These are phyloP conservation scores for Niebla homalea DNA, from an alignment of 495 filamentous ascomycete species.

Conservation along the genomic window DNA sequence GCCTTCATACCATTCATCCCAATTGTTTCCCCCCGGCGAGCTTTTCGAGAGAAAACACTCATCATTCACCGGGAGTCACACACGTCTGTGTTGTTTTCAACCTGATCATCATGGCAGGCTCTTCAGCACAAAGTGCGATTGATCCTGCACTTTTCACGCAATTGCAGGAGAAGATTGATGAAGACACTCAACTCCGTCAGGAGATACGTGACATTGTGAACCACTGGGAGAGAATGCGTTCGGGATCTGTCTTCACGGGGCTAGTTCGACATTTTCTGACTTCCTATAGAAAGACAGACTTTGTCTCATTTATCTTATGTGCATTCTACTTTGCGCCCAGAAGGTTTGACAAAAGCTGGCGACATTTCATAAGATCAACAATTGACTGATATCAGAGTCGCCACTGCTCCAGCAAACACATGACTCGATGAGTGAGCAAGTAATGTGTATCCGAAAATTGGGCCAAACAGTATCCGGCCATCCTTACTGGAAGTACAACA, in stretches of 20 bases:
- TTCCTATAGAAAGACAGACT: constrained; percentile 40
- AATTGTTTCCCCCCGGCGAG: no score
- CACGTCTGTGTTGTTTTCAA: no score
- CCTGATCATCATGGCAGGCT: not conserved
- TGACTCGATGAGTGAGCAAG: constrained; percentile 41
- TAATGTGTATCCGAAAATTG: constrained; percentile 45
- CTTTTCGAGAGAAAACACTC: no score
- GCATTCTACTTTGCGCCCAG: constrained; percentile 68
- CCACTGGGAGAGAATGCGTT: constrained; percentile 59
- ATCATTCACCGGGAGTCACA: no score
- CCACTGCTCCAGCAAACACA: constrained; percentile 40
- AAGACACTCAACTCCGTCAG: constrained; percentile 67
- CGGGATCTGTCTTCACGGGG: not conserved
- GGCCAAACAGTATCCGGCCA: constrained; percentile 59
- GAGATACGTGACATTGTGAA: constrained; percentile 71
- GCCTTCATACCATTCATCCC: no score
- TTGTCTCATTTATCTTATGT: constrained; percentile 74
- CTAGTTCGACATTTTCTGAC: not conserved
- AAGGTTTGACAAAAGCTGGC: constrained; percentile 44
- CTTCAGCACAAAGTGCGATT: constrained; percentile 34
- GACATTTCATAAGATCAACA: not conserved
- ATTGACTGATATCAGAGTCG: constrained; percentile 7
- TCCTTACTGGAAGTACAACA: constrained; percentile 94
- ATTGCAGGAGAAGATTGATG: constrained; percentile 80
- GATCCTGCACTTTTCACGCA: constrained; percentile 75